A percentile compares a stretch with the other conserved stretches of the same genome.
Conservation (phyloP, 805 yeast genomes). For the Candida vaughaniae region DNA sequence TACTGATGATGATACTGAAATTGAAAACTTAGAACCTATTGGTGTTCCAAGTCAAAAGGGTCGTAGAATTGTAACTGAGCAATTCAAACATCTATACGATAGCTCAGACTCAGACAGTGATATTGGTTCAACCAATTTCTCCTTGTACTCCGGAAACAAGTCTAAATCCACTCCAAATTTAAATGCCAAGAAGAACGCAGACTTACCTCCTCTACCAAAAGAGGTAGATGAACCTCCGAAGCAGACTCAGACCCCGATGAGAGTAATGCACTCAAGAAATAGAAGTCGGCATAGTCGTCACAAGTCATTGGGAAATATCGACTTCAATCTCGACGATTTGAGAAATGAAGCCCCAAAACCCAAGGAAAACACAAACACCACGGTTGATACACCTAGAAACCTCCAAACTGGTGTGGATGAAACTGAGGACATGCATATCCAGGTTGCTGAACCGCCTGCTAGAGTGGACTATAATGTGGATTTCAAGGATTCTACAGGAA, state of each 20-base stretch:
- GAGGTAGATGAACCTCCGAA: conserved; percentile 5
- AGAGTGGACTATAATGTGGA: conserved; percentile 39
- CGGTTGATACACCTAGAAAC: not conserved
- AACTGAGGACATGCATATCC: conserved; percentile 18
- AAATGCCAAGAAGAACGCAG: conserved; percentile 9
- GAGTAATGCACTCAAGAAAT: conserved; percentile 10
- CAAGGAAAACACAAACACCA: not conserved
- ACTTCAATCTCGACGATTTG: conserved; percentile 17
- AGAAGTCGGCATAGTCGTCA: conserved; percentile 38
- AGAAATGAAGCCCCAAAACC: not conserved
- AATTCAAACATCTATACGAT: conserved; percentile 21
- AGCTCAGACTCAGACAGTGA: conserved; percentile 33
- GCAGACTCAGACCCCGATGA: conserved; percentile 15
- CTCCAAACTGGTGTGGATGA: no score
- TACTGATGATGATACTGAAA: conserved; percentile 20
- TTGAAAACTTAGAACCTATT: conserved; percentile 28
- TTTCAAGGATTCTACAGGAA: conserved; percentile 28
- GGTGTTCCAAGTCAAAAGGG: conserved; percentile 37
- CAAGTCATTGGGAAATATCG: conserved; percentile 37
- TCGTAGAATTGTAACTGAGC: conserved; percentile 24
- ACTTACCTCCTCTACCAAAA: conserved; percentile 14
- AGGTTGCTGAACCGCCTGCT: conserved; percentile 39
- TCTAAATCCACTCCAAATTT: conserved; percentile 24
- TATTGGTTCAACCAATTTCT: conserved; percentile 22
- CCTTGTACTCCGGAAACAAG: conserved; percentile 16